Conservation (phyloP, 768 basidiomycete genomes). For the Cyclocybe aegerita region DNA sequence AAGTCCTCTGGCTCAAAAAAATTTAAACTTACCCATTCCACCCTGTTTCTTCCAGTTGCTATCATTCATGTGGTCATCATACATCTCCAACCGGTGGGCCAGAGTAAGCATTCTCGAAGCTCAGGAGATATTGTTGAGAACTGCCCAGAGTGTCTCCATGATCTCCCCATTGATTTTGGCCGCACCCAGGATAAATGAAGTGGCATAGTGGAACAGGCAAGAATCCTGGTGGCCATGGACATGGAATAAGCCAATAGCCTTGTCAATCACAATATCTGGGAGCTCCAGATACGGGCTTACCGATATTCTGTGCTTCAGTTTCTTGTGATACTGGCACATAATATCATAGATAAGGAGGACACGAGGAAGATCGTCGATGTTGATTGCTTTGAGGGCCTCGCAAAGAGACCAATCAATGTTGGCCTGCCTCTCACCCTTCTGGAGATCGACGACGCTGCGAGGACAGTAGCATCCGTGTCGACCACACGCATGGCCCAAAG, state of each 20-base stretch:
- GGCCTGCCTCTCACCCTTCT: conserved; percentile 22
- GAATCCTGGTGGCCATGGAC: conserved; percentile 24
- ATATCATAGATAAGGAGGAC: conserved; percentile 15
- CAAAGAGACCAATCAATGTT: conserved; percentile 20
- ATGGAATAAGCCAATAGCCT: conserved; percentile 24
- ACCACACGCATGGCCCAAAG: conserved; percentile 15
- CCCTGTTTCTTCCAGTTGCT: neutral
- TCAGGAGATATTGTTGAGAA: conserved; percentile 13
- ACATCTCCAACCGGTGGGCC: neutral
- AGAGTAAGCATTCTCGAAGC: too few species aligned
- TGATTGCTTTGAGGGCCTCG: conserved; percentile 5
- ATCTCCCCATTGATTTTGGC: conserved; percentile 13
- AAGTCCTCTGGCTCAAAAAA: neutral
- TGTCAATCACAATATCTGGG: conserved; percentile 10
- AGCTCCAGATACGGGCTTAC: neutral
- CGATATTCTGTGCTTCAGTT: conserved; percentile 8
- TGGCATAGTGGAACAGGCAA: conserved; percentile 23
- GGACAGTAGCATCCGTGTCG: conserved; percentile 19
- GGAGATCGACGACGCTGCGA: conserved; percentile 14
- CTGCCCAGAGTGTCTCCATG: conserved; percentile 19
- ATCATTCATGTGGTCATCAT: neutral
- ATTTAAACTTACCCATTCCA: neutral
- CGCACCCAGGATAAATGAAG: conserved; percentile 14
- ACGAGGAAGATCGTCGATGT: conserved; percentile 8
- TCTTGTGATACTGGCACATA: conserved; percentile 13